phyloP scores from a whole-genome alignment of 345 rosid species.

The Salix exigua region DNA sequence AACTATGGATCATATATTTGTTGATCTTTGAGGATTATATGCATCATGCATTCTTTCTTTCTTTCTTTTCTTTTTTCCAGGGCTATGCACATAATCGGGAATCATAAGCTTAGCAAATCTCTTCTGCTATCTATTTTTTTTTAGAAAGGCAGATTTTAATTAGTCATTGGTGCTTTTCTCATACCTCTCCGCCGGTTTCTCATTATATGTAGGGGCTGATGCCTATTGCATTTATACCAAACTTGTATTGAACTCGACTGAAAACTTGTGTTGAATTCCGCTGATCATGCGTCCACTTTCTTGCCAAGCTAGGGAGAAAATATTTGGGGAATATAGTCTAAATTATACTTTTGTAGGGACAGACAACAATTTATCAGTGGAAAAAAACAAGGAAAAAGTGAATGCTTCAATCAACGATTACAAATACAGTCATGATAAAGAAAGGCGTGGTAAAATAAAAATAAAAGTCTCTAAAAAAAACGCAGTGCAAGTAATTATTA shows the following conservation, averaged over 20 bases:
- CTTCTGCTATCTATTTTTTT: neutral
- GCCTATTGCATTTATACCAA: no score
- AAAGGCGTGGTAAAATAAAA: neutral
- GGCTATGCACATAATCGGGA: neutral
- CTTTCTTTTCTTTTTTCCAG: neutral
- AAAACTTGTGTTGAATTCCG: neutral
- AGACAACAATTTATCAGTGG: neutral
- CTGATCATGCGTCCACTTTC: neutral
- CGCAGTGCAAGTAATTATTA: neutral
- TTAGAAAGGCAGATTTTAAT: neutral
- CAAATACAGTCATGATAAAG: neutral
- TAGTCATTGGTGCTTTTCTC: neutral
- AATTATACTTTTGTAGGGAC: neutral
- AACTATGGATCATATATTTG: neutral
- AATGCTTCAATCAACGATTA: constrained; percentile 7
- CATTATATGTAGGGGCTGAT: neutral
- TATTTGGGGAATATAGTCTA: neutral
- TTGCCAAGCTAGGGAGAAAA: neutral
- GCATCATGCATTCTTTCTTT: neutral
- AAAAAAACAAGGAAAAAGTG: neutral
- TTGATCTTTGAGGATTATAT: neutral
- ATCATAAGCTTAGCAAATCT: neutral
- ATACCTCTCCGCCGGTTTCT: neutral
- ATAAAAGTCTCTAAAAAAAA: neutral
- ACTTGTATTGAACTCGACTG: no score